A percentile compares a stretch with the other conserved stretches of the same genome.
Evolutionary conservation across 1,284 basidiomycete genomes (phyloP).

Genomic region (Mycena sp.): DNA sequence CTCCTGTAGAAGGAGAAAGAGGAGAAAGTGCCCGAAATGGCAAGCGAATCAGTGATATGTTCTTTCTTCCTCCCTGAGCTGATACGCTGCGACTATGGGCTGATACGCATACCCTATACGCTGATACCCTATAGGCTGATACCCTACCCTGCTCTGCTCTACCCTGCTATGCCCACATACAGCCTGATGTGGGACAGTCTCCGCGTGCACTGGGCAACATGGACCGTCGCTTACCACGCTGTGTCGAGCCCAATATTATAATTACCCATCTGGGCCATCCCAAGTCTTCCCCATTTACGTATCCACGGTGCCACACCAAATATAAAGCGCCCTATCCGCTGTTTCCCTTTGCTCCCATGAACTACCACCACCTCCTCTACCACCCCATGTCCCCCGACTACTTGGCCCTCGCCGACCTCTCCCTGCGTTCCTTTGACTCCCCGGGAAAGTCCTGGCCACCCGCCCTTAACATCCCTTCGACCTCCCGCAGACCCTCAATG

Average conservation of each 20-base stretch:
- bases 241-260: too few species aligned
- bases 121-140: too few species aligned
- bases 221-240: neutral
- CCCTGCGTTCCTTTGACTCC: conserved; percentile 23
- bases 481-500: too few species aligned
- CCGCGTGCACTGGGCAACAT: neutral
- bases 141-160: too few species aligned
- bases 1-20: too few species aligned
- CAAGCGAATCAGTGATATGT: too few species aligned
- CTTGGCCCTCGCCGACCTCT: conserved; percentile 21
- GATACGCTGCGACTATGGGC: too few species aligned
- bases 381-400: conserved; percentile 16
- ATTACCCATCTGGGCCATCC: neutral
- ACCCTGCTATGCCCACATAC: too few species aligned
- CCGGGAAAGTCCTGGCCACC: conserved; percentile 25
- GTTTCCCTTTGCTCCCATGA: conserved; percentile 16
- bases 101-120: too few species aligned
- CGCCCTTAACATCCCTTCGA: neutral
- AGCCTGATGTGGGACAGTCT: neutral
- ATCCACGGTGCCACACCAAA: neutral
- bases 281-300: neutral
- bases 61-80: too few species aligned
- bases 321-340: neutral
- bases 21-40: too few species aligned
- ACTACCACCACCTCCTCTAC: conserved; percentile 5